phyloP scores from a whole-genome alignment of 306 rosid genomes.

The Acacia confusa region DNA sequence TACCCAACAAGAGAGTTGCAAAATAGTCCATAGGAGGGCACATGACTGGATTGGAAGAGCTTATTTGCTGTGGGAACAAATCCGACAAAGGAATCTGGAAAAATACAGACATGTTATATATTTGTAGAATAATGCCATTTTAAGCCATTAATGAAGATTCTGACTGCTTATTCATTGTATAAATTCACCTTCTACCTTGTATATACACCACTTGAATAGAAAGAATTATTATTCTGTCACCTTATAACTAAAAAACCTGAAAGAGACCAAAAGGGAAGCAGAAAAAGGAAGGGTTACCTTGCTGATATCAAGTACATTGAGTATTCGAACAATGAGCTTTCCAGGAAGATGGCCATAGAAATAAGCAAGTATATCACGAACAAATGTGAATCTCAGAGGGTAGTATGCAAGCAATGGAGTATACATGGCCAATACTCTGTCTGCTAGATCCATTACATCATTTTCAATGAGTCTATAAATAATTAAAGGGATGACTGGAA shows the following conservation, averaged over 20 bases:
- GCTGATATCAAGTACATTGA: constrained; percentile 71
- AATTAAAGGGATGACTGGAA: constrained; percentile 93
- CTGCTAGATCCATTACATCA: constrained; percentile 85
- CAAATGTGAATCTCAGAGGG: constrained; percentile 92
- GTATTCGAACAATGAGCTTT: constrained; percentile 80
- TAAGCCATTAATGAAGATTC: not conserved
- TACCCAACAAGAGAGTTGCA: constrained; percentile 84
- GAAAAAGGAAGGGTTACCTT: constrained; percentile 59
- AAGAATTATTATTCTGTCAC: not conserved
- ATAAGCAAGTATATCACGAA: constrained; percentile 96
- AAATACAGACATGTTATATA: constrained; percentile 20
- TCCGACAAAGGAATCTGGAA: constrained; percentile 88
- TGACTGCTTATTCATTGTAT: not conserved
- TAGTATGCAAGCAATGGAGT: constrained; percentile 69
- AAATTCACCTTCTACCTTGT: not conserved
- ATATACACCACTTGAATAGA: not conserved
- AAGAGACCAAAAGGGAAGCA: constrained; percentile 21
- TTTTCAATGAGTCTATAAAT: constrained; percentile 91
- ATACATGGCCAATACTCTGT: constrained; percentile 67
- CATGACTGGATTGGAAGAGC: constrained; percentile 69
- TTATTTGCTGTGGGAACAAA: constrained; percentile 81
- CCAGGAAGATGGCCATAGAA: constrained; percentile 90
- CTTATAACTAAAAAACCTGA: not conserved
- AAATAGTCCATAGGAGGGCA: constrained; percentile 95
- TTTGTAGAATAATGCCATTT: constrained; percentile 16